Percentiles rank a stretch among this genome's conserved stretches.
Evolutionary conservation across 352 stramenopile species (phyloP).

Genomic region (Globisporangium sylvaticum): DNA sequence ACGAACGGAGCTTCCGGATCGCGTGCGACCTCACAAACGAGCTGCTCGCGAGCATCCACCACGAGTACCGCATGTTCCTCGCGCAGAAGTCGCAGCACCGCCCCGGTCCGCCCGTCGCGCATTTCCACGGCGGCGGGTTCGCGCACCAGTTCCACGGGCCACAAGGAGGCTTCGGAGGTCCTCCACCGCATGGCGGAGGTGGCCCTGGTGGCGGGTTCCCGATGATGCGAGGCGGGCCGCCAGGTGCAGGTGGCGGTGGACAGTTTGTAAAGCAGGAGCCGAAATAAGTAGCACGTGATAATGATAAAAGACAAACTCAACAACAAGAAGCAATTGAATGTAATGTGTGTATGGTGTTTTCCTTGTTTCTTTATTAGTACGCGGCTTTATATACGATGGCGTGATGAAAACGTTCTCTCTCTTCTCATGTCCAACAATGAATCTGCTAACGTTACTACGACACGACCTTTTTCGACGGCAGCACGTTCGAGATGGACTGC

Average conservation of each 20-base stretch:
- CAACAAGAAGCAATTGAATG: not conserved
- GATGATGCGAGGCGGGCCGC: conserved; percentile 12
- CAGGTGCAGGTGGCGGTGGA: not conserved
- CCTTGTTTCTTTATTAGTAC: not conserved
- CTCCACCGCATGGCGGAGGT: conserved; percentile 8
- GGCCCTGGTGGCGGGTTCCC: conserved; percentile 8
- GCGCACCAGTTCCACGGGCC: conserved; percentile 12
- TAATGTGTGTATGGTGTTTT: not conserved
- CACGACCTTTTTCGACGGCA: conserved; percentile 85
- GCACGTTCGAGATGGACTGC: conserved; percentile 85
- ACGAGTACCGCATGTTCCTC: conserved; percentile 71
- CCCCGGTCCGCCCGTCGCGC: conserved; percentile 3
- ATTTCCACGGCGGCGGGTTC: conserved; percentile 19
- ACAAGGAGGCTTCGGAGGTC: conserved; percentile 11
- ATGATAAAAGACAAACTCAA: not conserved
- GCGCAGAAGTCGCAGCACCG: conserved; percentile 26
- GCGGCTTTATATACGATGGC: conserved; percentile 11
- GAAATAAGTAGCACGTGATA: conserved; percentile 2
- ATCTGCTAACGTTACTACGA: conserved; percentile 20
- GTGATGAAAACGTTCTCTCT: conserved; percentile 1
- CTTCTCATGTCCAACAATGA: not conserved
- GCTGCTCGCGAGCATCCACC: conserved; percentile 66
- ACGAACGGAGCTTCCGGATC: conserved; percentile 79
- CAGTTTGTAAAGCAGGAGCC: conserved; percentile 15
- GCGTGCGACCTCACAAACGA: conserved; percentile 65